Evolutionary conservation across 345 rosid genomes (phyloP).

Genomic region (Noccaea caerulescens): DNA sequence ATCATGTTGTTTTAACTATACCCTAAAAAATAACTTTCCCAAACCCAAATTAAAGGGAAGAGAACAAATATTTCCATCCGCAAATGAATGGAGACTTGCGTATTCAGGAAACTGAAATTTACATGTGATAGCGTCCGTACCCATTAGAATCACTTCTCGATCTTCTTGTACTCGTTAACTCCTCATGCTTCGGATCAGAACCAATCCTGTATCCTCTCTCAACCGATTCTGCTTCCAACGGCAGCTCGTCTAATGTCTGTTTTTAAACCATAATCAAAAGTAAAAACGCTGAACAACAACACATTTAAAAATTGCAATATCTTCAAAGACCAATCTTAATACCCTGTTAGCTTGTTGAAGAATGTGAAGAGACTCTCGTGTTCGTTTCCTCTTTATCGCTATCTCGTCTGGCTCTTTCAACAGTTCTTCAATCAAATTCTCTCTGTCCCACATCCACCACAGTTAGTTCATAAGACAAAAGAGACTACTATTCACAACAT

Average conservation of each 20-base stretch:
- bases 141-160: constrained; percentile 28
- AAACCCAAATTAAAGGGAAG: not conserved
- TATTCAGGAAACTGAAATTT: constrained; percentile 1
- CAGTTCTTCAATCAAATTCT: constrained; percentile 91
- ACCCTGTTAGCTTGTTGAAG: constrained; percentile 91
- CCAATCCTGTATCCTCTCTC: constrained; percentile 80
- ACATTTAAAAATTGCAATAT: not conserved
- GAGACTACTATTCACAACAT: constrained; percentile 2
- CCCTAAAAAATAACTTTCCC: not conserved
- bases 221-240: constrained; percentile 83
- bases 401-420: constrained; percentile 92
- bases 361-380: constrained; percentile 72
- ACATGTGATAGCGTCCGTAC: constrained; percentile 17
- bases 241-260: constrained; percentile 90
- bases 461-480: not conserved
- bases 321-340: not conserved
- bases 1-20: not conserved
- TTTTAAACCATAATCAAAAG: not conserved
- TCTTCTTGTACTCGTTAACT: constrained; percentile 10
- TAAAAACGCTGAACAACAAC: constrained; percentile 5
- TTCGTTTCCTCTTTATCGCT: constrained; percentile 76
- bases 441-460: constrained; percentile 53
- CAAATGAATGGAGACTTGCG: constrained; percentile 9
- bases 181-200: constrained; percentile 44
- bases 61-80: not conserved